phyloP scores from a whole-genome alignment of 495 filamentous ascomycete genomes.

The Penicillium coprophilum region DNA sequence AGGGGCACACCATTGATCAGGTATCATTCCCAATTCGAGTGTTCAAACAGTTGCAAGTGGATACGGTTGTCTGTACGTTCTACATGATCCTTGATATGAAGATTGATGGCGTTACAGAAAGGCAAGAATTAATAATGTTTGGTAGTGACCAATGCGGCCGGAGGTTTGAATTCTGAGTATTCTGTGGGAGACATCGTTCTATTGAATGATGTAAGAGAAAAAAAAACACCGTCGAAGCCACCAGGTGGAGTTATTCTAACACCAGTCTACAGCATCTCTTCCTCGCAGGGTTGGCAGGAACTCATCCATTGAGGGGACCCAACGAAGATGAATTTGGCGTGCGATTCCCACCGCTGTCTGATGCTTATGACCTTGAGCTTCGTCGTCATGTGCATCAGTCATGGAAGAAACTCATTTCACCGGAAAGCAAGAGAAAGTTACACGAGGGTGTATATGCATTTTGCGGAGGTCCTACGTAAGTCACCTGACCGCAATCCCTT shows the following conservation, averaged over 20 bases:
- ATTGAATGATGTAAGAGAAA: conserved; percentile 63
- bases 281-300: conserved; percentile 66
- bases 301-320: conserved; percentile 68
- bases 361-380: conserved; percentile 73
- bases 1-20: conserved; percentile 67
- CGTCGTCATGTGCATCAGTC: conserved; percentile 59
- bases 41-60: conserved; percentile 65
- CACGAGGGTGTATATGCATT: conserved; percentile 78
- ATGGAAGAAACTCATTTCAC: conserved; percentile 53
- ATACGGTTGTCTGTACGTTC: conserved; percentile 59
- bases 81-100: not conserved
- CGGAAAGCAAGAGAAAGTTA: conserved; percentile 47
- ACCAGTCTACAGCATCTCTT: conserved; percentile 60
- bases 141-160: conserved; percentile 73
- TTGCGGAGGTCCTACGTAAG: conserved; percentile 67
- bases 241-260: conserved; percentile 29
- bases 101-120: conserved; percentile 1
- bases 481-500: conserved; percentile 10
- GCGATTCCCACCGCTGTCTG: conserved; percentile 70
- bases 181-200: conserved; percentile 71
- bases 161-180: conserved; percentile 68
- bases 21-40: conserved; percentile 71
- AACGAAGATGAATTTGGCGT: conserved; percentile 68
- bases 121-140: conserved; percentile 17
- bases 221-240: not conserved